phyloP scores from a whole-genome alignment of 805 yeast species.

The Nakazawaea holstii region DNA sequence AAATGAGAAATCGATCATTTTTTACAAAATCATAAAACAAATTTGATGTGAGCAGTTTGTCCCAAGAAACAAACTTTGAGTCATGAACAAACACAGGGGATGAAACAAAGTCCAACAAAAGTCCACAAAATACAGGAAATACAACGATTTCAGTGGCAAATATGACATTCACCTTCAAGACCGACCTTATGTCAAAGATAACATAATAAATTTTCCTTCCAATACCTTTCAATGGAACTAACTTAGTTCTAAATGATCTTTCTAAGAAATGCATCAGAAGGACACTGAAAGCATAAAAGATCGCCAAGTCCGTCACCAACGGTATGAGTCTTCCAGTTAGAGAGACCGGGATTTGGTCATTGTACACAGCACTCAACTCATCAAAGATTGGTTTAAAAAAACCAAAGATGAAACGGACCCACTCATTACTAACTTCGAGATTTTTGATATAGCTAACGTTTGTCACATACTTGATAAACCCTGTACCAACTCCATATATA shows the following conservation, averaged over 20 bases:
- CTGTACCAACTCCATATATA: slow-evolving; percentile 17
- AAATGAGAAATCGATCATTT: slow-evolving; percentile 5
- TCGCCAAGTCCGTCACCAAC: slow-evolving; percentile 23
- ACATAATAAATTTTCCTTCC: slow-evolving; percentile 46
- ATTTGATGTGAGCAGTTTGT: slow-evolving; percentile 1
- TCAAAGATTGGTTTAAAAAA: not conserved
- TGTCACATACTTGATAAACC: not conserved
- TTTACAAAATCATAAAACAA: not conserved
- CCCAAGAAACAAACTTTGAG: slow-evolving; percentile 7
- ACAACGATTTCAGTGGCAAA: slow-evolving; percentile 75
- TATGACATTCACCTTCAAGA: slow-evolving; percentile 69
- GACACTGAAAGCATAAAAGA: slow-evolving; percentile 23
- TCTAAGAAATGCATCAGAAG: slow-evolving; percentile 1
- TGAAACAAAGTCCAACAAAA: slow-evolving; percentile 62
- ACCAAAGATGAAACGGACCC: not conserved
- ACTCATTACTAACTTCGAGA: not conserved
- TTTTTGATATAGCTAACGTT: not conserved
- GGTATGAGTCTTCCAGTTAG: slow-evolving; percentile 32
- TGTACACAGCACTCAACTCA: slow-evolving; percentile 16
- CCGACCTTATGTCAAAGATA: slow-evolving; percentile 50
- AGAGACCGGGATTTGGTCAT: slow-evolving; percentile 23
- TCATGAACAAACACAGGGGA: slow-evolving; percentile 45
- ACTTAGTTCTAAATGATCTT: not conserved
- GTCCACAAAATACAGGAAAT: slow-evolving; percentile 86
- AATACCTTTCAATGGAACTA: slow-evolving; percentile 41